Conservation (phyloP, 2,329 filamentous ascomycete species). For the Diaporthe eres region DNA sequence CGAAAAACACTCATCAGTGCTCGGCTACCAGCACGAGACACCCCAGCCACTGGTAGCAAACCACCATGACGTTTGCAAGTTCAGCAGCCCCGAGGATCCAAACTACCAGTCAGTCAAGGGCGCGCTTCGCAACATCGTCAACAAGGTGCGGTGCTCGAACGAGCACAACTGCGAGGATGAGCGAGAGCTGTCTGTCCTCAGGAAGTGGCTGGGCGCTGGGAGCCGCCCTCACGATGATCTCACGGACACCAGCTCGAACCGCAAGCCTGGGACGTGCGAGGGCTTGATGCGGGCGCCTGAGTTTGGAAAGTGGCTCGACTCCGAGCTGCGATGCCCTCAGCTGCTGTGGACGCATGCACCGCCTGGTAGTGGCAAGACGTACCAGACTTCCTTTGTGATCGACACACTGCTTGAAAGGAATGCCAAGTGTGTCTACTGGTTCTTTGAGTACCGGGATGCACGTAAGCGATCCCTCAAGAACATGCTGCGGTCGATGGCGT, state of each 20-base stretch:
- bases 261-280: constrained; percentile 41
- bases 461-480: constrained; percentile 37
- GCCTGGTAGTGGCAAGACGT: constrained; percentile 43
- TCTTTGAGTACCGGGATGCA: constrained; percentile 40
- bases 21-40: constrained; percentile 49
- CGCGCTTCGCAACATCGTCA: constrained; percentile 42
- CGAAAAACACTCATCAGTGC: constrained; percentile 47
- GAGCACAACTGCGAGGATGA: constrained; percentile 18
- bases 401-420: constrained; percentile 33
- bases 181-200: neutral
- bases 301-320: constrained; percentile 31
- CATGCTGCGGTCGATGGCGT: constrained; percentile 41
- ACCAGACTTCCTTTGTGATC: constrained; percentile 40
- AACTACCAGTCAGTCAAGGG: constrained; percentile 44
- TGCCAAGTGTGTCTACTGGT: constrained; percentile 38
- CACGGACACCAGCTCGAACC: constrained; percentile 10
- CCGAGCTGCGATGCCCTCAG: constrained; percentile 7
- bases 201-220: constrained; percentile 13
- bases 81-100: constrained; percentile 41
- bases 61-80: constrained; percentile 52
- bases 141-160: constrained; percentile 27
- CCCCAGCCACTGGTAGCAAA: constrained; percentile 47
- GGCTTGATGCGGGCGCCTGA: constrained; percentile 31
- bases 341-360: constrained; percentile 37
- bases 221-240: constrained; percentile 37